Conservation (phyloP, 345 rosid genomes). For the Moringa oleifera region DNA sequence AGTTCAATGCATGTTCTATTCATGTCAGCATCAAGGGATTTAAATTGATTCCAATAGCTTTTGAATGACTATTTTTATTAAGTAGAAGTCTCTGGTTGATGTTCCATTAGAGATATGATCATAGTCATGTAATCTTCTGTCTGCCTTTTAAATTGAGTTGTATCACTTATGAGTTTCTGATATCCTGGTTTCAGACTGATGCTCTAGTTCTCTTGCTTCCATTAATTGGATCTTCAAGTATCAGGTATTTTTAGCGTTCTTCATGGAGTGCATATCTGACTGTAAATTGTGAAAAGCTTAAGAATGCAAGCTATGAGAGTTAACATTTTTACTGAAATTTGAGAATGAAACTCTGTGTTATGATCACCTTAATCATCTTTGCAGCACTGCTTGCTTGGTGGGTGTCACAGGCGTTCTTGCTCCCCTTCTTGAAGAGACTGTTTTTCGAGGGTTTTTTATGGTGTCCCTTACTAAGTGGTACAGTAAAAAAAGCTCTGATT, state of each 20-base stretch:
- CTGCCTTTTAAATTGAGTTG: neutral
- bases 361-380: neutral
- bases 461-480: slow-evolving; percentile 93
- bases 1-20: neutral
- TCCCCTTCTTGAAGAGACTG: slow-evolving; percentile 89
- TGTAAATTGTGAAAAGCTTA: neutral
- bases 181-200: slow-evolving; percentile 22
- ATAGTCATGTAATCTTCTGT: neutral
- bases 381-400: slow-evolving; percentile 85
- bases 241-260: slow-evolving; percentile 15
- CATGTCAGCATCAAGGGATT: neutral
- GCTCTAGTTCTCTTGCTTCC: slow-evolving; percentile 33
- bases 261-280: neutral
- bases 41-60: neutral
- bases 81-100: neutral
- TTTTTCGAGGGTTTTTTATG: slow-evolving; percentile 96
- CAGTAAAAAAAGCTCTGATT: slow-evolving; percentile 4
- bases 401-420: slow-evolving; percentile 87
- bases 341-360: neutral
- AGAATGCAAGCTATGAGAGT: slow-evolving; percentile 1
- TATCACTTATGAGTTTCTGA: neutral
- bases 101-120: neutral
- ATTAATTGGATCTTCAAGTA: slow-evolving; percentile 31
- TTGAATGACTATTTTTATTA: neutral
- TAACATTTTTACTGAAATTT: slow-evolving; percentile 1